A percentile compares a stretch with the other conserved stretches of the same genome.
These are phyloP conservation scores for Cutaneotrichosporon spelunceum DNA, from an alignment of 1,284 basidiomycete genomes.

Conservation along the genomic window DNA sequence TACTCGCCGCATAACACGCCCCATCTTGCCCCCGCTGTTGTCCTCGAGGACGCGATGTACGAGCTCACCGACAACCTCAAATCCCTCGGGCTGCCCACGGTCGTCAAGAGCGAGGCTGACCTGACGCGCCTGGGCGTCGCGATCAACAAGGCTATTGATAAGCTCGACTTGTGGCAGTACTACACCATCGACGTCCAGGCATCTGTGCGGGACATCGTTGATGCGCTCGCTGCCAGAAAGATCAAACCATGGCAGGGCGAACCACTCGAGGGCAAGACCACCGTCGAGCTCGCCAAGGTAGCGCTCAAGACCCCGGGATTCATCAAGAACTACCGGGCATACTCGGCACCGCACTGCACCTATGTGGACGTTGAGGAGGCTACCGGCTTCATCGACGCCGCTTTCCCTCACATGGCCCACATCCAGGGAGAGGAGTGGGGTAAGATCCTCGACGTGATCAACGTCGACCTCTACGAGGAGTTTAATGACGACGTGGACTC, in stretches of 20 bases:
- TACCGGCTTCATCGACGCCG: conserved; percentile 62
- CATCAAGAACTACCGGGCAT: conserved; percentile 60
- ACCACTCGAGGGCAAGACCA: conserved; percentile 52
- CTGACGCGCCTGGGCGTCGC: conserved; percentile 64
- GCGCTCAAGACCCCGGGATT: conserved; percentile 57
- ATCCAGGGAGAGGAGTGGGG: conserved; percentile 67
- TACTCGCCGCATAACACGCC: conserved; percentile 85
- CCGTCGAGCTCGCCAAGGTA: conserved; percentile 67
- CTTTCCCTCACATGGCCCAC: conserved; percentile 54
- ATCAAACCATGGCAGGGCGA: conserved; percentile 54
- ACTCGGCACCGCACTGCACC: conserved; percentile 66
- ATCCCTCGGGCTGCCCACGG: conserved; percentile 66
- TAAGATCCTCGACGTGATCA: conserved; percentile 74
- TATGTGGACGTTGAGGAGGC: conserved; percentile 66
- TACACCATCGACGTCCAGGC: conserved; percentile 73
- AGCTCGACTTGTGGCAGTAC: conserved; percentile 80
- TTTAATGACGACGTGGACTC: conserved; percentile 76
- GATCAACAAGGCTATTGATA: conserved; percentile 62
- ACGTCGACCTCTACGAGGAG: conserved; percentile 78
- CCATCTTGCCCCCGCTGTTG: conserved; percentile 80
- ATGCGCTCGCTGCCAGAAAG: conserved; percentile 57
- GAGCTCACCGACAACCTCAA: conserved; percentile 69
- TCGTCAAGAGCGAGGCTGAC: conserved; percentile 60
- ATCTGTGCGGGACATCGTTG: conserved; percentile 43
- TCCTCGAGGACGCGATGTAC: conserved; percentile 78